A percentile compares a stretch with the other conserved stretches of the same genome.
phyloP scores from a whole-genome alignment of 2,329 filamentous ascomycete genomes.

The Ophiocordyceps robertsii region DNA sequence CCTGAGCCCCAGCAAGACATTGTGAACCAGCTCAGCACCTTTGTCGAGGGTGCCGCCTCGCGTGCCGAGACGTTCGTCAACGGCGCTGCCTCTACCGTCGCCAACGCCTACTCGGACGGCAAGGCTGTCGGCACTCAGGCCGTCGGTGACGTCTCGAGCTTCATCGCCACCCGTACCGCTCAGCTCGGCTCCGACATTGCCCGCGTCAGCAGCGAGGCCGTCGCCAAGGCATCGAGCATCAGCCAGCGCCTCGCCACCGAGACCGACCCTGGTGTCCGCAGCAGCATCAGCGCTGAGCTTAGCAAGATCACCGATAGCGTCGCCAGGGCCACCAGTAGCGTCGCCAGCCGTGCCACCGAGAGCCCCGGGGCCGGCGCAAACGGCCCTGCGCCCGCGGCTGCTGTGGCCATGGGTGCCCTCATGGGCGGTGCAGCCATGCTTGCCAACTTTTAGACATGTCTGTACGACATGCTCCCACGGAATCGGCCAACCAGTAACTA shows the following conservation, averaged over 20 bases:
- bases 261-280: conserved; percentile 9
- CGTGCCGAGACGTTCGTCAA: conserved; percentile 1
- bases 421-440: conserved; percentile 32
- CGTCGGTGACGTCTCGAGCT: background rate
- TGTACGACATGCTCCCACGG: background rate
- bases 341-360: conserved; percentile 6
- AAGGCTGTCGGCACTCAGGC: background rate
- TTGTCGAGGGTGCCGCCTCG: conserved; percentile 1
- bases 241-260: conserved; percentile 9
- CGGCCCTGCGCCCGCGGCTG: conserved; percentile 24
- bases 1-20: conserved; percentile 3
- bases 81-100: conserved; percentile 4
- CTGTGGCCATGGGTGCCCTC: conserved; percentile 30
- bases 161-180: conserved; percentile 1
- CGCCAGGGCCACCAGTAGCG: conserved; percentile 7
- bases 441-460: conserved; percentile 25
- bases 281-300: conserved; percentile 10
- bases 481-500: background rate
- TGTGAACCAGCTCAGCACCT: conserved; percentile 2
- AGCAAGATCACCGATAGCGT: conserved; percentile 6
- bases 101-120: background rate
- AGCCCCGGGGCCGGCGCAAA: conserved; percentile 8
- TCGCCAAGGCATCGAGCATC: conserved; percentile 11
- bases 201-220: conserved; percentile 8
- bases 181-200: conserved; percentile 3